These are phyloP conservation scores for Ceratorhiza oryzae-sativae DNA, from an alignment of 1,284 basidiomycete species.

Conservation along the genomic window DNA sequence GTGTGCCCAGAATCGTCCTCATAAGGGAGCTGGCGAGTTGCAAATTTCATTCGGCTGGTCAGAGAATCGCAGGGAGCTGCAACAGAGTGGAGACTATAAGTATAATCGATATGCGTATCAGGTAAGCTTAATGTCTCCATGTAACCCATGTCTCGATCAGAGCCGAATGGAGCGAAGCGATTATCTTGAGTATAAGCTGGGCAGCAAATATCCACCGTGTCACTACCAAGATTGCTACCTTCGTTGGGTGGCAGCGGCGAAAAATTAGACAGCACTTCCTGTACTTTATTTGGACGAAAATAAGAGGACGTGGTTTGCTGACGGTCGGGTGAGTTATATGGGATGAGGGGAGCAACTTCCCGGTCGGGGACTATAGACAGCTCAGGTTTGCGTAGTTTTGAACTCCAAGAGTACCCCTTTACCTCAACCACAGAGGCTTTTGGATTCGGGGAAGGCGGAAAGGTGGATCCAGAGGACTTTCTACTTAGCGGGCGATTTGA, in stretches of 20 bases:
- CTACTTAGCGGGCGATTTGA: no score
- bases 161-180: no score
- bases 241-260: background rate
- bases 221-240: background rate
- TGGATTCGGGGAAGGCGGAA: background rate
- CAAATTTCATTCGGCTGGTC: background rate
- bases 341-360: background rate
- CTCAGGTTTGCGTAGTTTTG: conserved; percentile 6
- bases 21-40: background rate
- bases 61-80: background rate
- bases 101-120: no score
- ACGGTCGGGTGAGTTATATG: no score
- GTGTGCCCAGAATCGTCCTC: background rate
- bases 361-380: background rate
- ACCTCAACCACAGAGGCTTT: background rate
- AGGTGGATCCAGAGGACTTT: background rate
- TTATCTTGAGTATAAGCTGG: no score
- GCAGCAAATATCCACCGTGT: no score
- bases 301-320: conserved; percentile 14
- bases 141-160: no score
- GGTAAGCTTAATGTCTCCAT: no score
- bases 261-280: background rate
- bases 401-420: conserved; percentile 4
- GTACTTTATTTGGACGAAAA: background rate
- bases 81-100: no score